These are phyloP conservation scores for Didymella arachidicola DNA, from an alignment of 2,329 filamentous ascomycete species.

Conservation along the genomic window DNA sequence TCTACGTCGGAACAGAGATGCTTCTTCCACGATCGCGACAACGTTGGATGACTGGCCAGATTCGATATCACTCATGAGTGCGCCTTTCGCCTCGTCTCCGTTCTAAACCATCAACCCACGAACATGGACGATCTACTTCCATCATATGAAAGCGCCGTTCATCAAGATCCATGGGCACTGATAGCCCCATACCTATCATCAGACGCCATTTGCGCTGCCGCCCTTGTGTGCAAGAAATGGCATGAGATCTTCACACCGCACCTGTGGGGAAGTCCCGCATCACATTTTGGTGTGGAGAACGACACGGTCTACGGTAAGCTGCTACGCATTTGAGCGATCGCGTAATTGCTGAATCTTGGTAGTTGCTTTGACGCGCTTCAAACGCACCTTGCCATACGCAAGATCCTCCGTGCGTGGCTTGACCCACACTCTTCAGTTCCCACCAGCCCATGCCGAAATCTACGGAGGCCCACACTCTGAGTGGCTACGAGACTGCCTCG, in stretches of 20 bases:
- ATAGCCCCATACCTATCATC: slow-evolving; percentile 65
- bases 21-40: slow-evolving; percentile 1
- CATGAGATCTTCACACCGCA: slow-evolving; percentile 65
- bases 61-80: neutral
- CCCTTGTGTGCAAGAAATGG: slow-evolving; percentile 65
- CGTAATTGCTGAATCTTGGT: slow-evolving; percentile 14
- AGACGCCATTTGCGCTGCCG: slow-evolving; percentile 63
- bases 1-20: neutral
- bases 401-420: slow-evolving; percentile 61
- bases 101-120: neutral
- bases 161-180: slow-evolving; percentile 63
- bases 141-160: slow-evolving; percentile 65
- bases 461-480: slow-evolving; percentile 66
- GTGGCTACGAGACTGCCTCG: slow-evolving; percentile 67
- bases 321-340: neutral
- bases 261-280: slow-evolving; percentile 69
- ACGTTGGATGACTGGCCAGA: neutral
- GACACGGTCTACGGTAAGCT: slow-evolving; percentile 64
- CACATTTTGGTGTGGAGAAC: slow-evolving; percentile 67
- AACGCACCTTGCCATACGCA: slow-evolving; percentile 63
- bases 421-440: slow-evolving; percentile 68
- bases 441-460: slow-evolving; percentile 66
- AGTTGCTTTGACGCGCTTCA: slow-evolving; percentile 68
- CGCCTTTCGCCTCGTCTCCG: neutral
- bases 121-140: slow-evolving; percentile 66